A percentile compares a stretch with the other conserved stretches of the same genome.
These are phyloP conservation scores for Pistacia atlantica DNA, from an alignment of 345 rosid species.

Conservation along the genomic window DNA sequence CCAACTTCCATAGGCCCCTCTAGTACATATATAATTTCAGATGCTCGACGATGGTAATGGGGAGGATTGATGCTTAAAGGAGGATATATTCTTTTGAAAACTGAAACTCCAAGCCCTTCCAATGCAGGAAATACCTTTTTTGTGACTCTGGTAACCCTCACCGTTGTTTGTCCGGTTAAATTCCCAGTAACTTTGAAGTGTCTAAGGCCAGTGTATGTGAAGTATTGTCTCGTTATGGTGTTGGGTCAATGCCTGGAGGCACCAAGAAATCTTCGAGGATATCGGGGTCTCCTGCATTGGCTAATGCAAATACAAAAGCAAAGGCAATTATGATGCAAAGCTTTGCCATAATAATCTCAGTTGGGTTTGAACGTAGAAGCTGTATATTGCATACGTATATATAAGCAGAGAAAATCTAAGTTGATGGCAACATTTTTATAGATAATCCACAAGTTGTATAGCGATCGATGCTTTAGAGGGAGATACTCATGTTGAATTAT, in stretches of 20 bases:
- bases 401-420: not conserved
- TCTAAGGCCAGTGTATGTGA: constrained; percentile 29
- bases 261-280: constrained; percentile 21
- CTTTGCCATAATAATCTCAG: constrained; percentile 19
- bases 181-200: not conserved
- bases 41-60: constrained; percentile 24
- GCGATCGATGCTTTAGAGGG: not conserved
- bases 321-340: not conserved
- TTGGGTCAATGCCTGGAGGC: constrained; percentile 6
- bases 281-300: constrained; percentile 26
- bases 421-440: not conserved
- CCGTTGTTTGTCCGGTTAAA: constrained; percentile 11
- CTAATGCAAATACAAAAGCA: not conserved
- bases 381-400: not conserved
- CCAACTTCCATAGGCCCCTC: not conserved
- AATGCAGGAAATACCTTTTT: constrained; percentile 23
- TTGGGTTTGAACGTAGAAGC: not conserved
- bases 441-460: not conserved
- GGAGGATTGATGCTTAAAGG: constrained; percentile 31
- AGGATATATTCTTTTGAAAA: constrained; percentile 14
- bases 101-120: constrained; percentile 32
- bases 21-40: constrained; percentile 21
- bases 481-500: too few relatives aligned
- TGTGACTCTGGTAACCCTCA: constrained; percentile 8
- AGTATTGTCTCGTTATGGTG: constrained; percentile 7